These are phyloP conservation scores for Yamadazyma songkhlaensis DNA, from an alignment of 1,139 yeast genomes.

Conservation along the genomic window DNA sequence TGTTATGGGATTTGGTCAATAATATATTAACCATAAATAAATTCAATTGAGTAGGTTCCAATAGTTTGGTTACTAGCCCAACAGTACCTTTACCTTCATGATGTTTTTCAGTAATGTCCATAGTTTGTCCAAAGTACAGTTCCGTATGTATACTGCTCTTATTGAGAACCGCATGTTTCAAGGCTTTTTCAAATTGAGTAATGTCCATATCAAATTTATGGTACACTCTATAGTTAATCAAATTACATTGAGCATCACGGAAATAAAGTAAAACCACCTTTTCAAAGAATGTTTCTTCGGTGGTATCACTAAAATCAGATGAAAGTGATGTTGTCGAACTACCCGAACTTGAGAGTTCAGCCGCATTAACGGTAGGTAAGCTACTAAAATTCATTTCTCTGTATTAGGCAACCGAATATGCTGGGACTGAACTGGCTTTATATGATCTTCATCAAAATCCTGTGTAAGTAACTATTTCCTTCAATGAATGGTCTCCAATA, in stretches of 20 bases:
- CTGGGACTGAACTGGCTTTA: no score
- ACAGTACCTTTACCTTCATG: constrained; percentile 15
- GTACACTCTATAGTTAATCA: not conserved
- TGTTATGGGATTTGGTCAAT: not conserved
- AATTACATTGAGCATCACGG: constrained; percentile 15
- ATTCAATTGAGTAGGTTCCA: constrained; percentile 25
- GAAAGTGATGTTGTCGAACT: constrained; percentile 1
- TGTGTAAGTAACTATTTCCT: not conserved
- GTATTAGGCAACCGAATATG: no score
- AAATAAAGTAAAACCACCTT: constrained; percentile 30
- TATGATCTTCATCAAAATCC: not conserved
- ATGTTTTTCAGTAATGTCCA: constrained; percentile 12
- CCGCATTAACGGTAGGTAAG: not conserved
- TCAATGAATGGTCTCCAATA: no score
- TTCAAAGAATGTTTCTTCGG: constrained; percentile 28
- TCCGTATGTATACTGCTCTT: constrained; percentile 1
- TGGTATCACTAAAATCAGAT: not conserved
- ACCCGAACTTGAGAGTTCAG: not conserved
- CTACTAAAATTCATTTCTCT: not conserved
- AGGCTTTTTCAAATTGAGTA: not conserved
- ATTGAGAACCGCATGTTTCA: not conserved
- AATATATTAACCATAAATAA: constrained; percentile 24
- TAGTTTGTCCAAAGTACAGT: constrained; percentile 17
- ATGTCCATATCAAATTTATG: constrained; percentile 1
- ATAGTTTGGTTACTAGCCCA: constrained; percentile 29